Evolutionary conservation across 257 asterid genomes (phyloP), one percentile per base, ranked within the genome.

Genomic region (Leptodermis oblonga): DNA sequence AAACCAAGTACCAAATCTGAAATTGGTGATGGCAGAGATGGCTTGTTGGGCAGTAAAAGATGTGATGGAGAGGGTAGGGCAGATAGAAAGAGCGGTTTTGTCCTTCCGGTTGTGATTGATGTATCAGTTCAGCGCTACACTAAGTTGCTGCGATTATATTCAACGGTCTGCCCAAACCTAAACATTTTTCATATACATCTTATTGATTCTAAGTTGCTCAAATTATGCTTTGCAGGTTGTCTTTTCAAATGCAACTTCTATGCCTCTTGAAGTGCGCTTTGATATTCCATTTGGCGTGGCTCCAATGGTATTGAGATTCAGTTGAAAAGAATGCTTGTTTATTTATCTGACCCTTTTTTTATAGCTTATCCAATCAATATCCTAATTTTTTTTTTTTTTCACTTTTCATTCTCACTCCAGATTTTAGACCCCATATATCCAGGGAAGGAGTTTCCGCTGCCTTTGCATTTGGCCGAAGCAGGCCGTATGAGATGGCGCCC

Each of bases 401-500:
- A 15, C 31, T 52, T 51, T 22, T 22, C n/a, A 48, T 54, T 75
- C 20, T 68, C 54, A 45, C 78, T 76, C 74, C 86, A 92, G 98
- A 84, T 93, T 77, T 86, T 90, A 56, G 98, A 96, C 49, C 96
- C 98, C 39, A 82, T 93, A 87, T 81, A 78, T 78, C 93, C 98
- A 62, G 97, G 98, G 63, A 90, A 87, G 81, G 96, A 90, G 83
- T 88, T 89, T 85, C 99, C 99, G 26, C 89, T 90, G 70, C 99
- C 99, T 70, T 85, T 93, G 73, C 99, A 93, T 82, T 81, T 90
- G 85, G 97, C 97, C 78, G 96, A 87, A 85, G 84, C 91, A 55
- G 99, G 99, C 72, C 86, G 82, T 75, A 84, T 90, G 73, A 71
- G 97, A 70, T 93, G 99, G 90, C 97, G 97, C 67, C 99, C 99